Evolutionary conservation across 805 yeast genomes (phyloP).

Genomic region (Cyberlindnera veronae): DNA sequence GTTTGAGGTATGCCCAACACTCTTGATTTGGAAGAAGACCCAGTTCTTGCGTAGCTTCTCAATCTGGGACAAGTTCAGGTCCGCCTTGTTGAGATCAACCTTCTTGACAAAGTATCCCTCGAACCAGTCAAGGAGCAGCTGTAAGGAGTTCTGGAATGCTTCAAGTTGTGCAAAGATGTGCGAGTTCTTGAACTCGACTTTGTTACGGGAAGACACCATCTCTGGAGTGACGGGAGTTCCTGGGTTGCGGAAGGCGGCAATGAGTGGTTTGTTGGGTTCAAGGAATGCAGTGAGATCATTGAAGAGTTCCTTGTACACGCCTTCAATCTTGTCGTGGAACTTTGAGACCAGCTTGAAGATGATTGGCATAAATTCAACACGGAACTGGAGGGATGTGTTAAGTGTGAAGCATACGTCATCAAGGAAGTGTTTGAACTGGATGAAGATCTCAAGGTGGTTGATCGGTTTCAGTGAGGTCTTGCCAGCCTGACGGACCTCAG

Average conservation of each 20-base stretch:
- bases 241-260: constrained; percentile 9
- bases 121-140: constrained; percentile 29
- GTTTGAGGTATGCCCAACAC: constrained; percentile 14
- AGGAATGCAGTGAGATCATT: constrained; percentile 21
- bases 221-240: constrained; percentile 6
- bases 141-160: constrained; percentile 36
- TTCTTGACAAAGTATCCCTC: constrained; percentile 12
- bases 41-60: constrained; percentile 35
- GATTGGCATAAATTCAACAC: constrained; percentile 24
- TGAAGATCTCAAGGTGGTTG: constrained; percentile 17
- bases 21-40: constrained; percentile 38
- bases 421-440: constrained; percentile 22
- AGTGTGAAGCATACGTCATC: constrained; percentile 21
- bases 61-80: constrained; percentile 25
- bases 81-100: constrained; percentile 26
- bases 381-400: constrained; percentile 28
- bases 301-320: constrained; percentile 21
- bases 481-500: neutral
- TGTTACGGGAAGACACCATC: constrained; percentile 14
- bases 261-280: constrained; percentile 24
- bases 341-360: constrained; percentile 22
- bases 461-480: neutral
- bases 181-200: constrained; percentile 21
- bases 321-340: constrained; percentile 25
- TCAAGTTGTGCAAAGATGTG: constrained; percentile 33